These are phyloP conservation scores for Galerina marginata DNA, from an alignment of 768 basidiomycete species.

Conservation along the genomic window DNA sequence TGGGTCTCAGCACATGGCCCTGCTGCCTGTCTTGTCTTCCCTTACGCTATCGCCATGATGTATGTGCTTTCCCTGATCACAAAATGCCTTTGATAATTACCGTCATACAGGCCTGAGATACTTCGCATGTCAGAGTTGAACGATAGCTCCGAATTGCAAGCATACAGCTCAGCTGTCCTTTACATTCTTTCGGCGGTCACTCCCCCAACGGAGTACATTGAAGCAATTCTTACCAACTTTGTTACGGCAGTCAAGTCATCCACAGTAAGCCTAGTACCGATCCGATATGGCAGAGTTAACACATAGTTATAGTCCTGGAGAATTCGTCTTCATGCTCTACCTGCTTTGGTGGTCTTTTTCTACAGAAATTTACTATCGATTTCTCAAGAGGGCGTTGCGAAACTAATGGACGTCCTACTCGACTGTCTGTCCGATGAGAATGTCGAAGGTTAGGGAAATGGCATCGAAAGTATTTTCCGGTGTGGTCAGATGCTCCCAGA, in stretches of 20 bases:
- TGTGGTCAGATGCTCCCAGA: constrained; percentile 88
- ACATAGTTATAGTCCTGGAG: constrained; percentile 75
- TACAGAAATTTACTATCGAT: constrained; percentile 87
- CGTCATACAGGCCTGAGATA: constrained; percentile 72
- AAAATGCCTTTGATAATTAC: constrained; percentile 11
- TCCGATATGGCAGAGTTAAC: constrained; percentile 7
- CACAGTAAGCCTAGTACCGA: constrained; percentile 49
- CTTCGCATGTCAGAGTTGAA: constrained; percentile 90
- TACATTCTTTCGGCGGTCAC: constrained; percentile 84
- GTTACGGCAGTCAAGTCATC: constrained; percentile 79
- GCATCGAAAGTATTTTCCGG: constrained; percentile 86
- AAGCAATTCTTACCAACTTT: constrained; percentile 64
- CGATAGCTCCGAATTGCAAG: constrained; percentile 82
- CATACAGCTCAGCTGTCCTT: constrained; percentile 79
- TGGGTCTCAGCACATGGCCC: constrained; percentile 79
- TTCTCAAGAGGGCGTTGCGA: constrained; percentile 65
- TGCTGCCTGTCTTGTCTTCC: constrained; percentile 76
- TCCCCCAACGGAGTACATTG: constrained; percentile 70
- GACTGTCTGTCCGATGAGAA: constrained; percentile 90
- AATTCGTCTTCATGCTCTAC: constrained; percentile 84
- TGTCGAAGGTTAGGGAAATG: constrained; percentile 93
- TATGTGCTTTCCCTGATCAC: constrained; percentile 42
- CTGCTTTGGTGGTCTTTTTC: constrained; percentile 89
- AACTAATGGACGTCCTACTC: constrained; percentile 82
- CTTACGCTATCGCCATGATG: constrained; percentile 80